These are phyloP conservation scores for Aurantiochytrium sp. DNA, from an alignment of 108 stramenopile species.

Conservation along the genomic window DNA sequence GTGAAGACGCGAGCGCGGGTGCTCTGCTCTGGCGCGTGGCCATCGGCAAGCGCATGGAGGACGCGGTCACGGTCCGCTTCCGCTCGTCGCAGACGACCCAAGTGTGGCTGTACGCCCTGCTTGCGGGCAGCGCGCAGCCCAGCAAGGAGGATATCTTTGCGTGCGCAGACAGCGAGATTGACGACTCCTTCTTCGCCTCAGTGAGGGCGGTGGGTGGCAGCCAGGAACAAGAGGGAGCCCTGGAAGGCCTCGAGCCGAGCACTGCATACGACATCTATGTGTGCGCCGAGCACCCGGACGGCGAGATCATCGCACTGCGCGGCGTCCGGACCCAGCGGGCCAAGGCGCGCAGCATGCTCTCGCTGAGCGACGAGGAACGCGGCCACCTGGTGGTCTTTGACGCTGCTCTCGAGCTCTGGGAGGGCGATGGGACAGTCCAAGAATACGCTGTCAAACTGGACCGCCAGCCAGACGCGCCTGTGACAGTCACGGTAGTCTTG, in stretches of 20 bases:
- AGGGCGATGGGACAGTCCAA: background rate
- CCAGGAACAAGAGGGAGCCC: background rate
- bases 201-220: background rate
- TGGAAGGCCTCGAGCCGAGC: background rate
- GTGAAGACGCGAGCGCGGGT: background rate
- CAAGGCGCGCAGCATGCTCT: background rate
- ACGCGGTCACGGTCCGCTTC: background rate
- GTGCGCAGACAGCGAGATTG: background rate
- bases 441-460: background rate
- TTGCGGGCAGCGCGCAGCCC: background rate
- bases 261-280: slow-evolving; percentile 23
- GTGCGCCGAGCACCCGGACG: background rate
- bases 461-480: background rate
- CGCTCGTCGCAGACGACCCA: background rate
- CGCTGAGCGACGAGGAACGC: background rate
- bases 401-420: background rate
- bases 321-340: background rate
- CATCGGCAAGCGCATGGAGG: background rate
- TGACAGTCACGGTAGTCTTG: background rate
- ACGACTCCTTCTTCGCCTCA: background rate
- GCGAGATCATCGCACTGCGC: background rate
- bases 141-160: background rate
- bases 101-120: background rate
- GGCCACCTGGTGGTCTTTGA: background rate
- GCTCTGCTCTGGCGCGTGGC: background rate